Base-by-base conservation (phyloP, 2,329 filamentous ascomycete species). In the Talaromyces albobiverticillius region DNA sequence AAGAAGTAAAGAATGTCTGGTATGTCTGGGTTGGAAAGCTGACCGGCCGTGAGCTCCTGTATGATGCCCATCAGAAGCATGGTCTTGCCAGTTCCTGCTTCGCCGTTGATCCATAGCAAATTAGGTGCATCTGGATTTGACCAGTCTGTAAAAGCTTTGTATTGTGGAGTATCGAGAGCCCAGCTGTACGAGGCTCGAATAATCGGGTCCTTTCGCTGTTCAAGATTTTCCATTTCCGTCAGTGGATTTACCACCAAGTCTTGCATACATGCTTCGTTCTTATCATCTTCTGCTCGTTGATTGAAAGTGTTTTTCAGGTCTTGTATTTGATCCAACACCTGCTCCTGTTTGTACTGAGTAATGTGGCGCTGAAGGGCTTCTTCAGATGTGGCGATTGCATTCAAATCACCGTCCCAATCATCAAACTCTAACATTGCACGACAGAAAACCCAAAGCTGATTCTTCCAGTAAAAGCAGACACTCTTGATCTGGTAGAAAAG, bases 401-500 rank as follows among this genome's bases (percentile, higher is more conserved):
- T 55, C 8, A 73, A 46, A 53, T 64, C 47, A 16, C 61, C 60
- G 20, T 62, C 62, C 73, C 70, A 76, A 54, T 72, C 64, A 56
- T 76, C 65, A 3, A 67, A 51, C 22, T 64, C 64, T 6, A 68
- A 6, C 3, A 71, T 46, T 43, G 66, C 63, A 23, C 67, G 57
- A 14, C 70, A 46, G 36, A 73, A 64, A 9, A 59, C 61, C 6
- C 61, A 13, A 5, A 57, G 46, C 38, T 59, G 64, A 25, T 68
- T 62, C 10, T 64, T 62, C 56, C 71, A 66, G 59, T 70, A 75
- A 5, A 61, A 66, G 50, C 62, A 71, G 41, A 73, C 60, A 52
- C 71, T 76, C 60, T 71, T 73, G 52, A 76, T 75, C 58, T 71
- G 65, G 57, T 73, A 76, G 2, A 59, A 32, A n/a, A 77, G 66